Percentiles rank a stretch among this genome's conserved stretches.
Conservation (phyloP, 306 rosid genomes). For the Prunus persica region DNA sequence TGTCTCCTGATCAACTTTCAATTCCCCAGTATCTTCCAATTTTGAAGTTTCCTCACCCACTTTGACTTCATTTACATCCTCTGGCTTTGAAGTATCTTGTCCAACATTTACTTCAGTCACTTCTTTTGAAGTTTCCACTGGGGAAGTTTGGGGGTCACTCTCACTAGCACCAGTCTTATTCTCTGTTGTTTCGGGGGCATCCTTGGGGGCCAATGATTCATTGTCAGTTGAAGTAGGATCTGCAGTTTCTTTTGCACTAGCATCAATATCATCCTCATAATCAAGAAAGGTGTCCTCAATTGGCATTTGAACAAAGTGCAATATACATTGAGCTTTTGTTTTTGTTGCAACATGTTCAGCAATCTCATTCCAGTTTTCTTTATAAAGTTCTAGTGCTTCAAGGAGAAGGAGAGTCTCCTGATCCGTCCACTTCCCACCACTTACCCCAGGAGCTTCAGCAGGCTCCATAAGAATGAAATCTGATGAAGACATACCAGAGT, state of each 20-base stretch:
- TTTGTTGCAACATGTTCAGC: conserved; percentile 97
- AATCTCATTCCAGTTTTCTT: conserved; percentile 92
- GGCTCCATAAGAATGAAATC: conserved; percentile 99
- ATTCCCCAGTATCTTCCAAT: conserved; percentile 42
- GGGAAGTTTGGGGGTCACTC: conserved; percentile 33
- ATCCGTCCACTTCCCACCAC: conserved; percentile 97
- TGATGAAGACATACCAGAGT: conserved; percentile 77
- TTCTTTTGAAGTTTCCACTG: conserved; percentile 42
- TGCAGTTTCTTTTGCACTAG: conserved; percentile 48
- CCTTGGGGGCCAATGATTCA: conserved; percentile 44
- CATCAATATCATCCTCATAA: conserved; percentile 42
- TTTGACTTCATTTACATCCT: conserved; percentile 48
- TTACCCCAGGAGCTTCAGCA: conserved; percentile 77
- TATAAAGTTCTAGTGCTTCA: conserved; percentile 90
- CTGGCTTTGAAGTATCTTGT: conserved; percentile 39
- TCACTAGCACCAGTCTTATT: conserved; percentile 38
- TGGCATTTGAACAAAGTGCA: conserved; percentile 97
- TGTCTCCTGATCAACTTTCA: conserved; percentile 38
- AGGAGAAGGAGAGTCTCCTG: conserved; percentile 97
- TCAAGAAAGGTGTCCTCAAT: conserved; percentile 77
- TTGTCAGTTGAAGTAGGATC: conserved; percentile 47
- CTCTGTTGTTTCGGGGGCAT: conserved; percentile 44
- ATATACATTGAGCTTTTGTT: conserved; percentile 87
- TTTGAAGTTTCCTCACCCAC: conserved; percentile 38
- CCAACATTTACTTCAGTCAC: conserved; percentile 38